phyloP scores from a whole-genome alignment of 2,329 filamentous ascomycete genomes.

The Tolypocladium capitatum region DNA sequence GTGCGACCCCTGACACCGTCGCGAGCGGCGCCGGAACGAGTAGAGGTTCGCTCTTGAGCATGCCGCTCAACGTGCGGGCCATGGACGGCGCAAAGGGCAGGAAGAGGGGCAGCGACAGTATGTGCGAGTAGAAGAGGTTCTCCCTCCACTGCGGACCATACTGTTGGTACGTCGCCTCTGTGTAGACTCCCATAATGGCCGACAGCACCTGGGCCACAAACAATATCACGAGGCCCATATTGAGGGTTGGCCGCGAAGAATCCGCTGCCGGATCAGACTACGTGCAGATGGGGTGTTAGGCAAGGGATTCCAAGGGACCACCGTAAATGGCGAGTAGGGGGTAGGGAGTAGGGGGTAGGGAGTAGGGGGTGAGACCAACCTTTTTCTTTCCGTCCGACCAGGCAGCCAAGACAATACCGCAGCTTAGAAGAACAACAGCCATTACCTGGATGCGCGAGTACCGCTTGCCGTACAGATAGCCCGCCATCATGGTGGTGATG shows the following conservation, averaged over 20 bases:
- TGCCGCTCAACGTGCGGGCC: constrained; percentile 45
- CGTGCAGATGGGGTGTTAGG: not conserved
- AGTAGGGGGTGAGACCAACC: constrained; percentile 30
- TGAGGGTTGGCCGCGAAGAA: constrained; percentile 17
- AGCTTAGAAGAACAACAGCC: constrained; percentile 69
- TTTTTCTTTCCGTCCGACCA: constrained; percentile 82
- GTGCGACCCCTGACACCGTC: constrained; percentile 3
- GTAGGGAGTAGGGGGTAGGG: too few relatives aligned
- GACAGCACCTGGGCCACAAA: constrained; percentile 82
- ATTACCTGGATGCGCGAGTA: constrained; percentile 71
- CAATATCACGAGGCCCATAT: constrained; percentile 65
- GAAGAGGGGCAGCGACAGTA: constrained; percentile 66
- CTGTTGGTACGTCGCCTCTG: constrained; percentile 73
- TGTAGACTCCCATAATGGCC: constrained; percentile 89
- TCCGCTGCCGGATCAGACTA: not conserved
- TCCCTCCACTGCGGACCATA: constrained; percentile 90
- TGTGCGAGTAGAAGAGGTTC: constrained; percentile 85
- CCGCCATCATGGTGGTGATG: constrained; percentile 89
- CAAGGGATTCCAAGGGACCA: not conserved
- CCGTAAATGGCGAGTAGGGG: not conserved
- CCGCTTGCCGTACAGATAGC: constrained; percentile 70
- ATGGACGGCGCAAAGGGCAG: constrained; percentile 57
- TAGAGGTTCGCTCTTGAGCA: constrained; percentile 52
- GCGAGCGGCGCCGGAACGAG: constrained; percentile 11
- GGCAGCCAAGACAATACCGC: constrained; percentile 77